A percentile compares a stretch with the other conserved stretches of the same genome.
phyloP scores from a whole-genome alignment of 2,329 filamentous ascomycete species.

The Talaromyces atroroseus region DNA sequence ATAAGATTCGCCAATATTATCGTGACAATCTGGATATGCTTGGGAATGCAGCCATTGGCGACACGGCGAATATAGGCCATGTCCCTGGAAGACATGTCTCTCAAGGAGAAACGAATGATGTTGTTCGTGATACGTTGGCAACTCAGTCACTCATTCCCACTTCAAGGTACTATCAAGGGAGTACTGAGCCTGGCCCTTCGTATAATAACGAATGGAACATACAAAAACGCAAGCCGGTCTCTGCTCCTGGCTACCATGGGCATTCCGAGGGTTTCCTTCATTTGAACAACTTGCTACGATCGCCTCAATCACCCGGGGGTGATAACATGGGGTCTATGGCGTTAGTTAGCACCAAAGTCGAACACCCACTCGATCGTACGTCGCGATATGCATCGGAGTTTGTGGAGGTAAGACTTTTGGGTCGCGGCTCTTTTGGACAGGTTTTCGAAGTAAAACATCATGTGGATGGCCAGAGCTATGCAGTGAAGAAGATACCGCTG shows the following conservation, averaged over 20 bases:
- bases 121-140: conserved; percentile 14
- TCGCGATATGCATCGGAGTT: conserved; percentile 49
- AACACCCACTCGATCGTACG: conserved; percentile 21
- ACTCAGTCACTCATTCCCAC: conserved; percentile 10
- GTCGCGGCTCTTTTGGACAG: conserved; percentile 60
- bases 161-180: conserved; percentile 17
- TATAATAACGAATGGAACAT: conserved; percentile 16
- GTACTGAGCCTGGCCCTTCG: conserved; percentile 4
- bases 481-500: conserved; percentile 61
- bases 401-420: conserved; percentile 51
- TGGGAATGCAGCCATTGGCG: conserved; percentile 33
- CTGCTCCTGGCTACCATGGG: conserved; percentile 16
- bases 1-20: conserved; percentile 34
- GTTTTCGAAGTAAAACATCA: conserved; percentile 59
- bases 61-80: conserved; percentile 24
- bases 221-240: conserved; percentile 17
- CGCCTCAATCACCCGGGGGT: conserved; percentile 22
- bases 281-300: conserved; percentile 19
- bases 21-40: conserved; percentile 40
- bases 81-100: conserved; percentile 16
- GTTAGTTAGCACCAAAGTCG: conserved; percentile 23
- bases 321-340: conserved; percentile 30
- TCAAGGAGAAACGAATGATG: conserved; percentile 20
- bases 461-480: conserved; percentile 58
- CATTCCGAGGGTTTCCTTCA: conserved; percentile 22